Evolutionary conservation across 2,329 filamentous ascomycete species (phyloP), one percentile per base, ranked within the genome.

Genomic region (Emmonsia crescens): DNA sequence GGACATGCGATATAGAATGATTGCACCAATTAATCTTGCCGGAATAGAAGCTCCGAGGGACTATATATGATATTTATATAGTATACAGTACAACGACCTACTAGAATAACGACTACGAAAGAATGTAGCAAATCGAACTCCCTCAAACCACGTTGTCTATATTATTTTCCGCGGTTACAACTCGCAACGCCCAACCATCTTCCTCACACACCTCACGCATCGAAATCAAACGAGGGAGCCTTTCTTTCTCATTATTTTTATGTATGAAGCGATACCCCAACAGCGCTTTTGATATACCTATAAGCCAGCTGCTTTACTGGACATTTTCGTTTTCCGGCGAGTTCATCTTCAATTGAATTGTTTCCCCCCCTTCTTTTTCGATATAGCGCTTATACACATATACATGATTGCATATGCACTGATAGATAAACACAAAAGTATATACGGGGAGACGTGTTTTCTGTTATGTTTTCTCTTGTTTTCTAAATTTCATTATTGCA

Each of bases 221-320:
- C 40, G 55, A 57, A 31, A 46, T 46, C 6, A 21, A 33, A 57
- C 38, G 3, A 46, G 40, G 21, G 12, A 33, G 16, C 38, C 12
- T 14, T 29, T 5, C 10, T 8, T 57, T 24, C 14, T 46, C 40
- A 57, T 44, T 31, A 19, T n/a, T 57, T 56, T 31, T 27, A 5
- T 44, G 16, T 44, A 57, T 57, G 55, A 57, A 57, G 40, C 21
- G 40, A 57, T 57, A 57, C 55, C 55, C 55, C 16, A 57, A n/a
- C 6, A 31, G 29, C 27, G 36, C 29, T 3, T 44, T 57, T 29
- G 14, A 19, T 57, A 16, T 31, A 19, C n/a, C 14, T 57, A 27
- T 21, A 40, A 10, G 24, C 33, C 19, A 42, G 38, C 36, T 42
- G 24, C 14, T 57, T 42, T 42, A 27, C 36, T 44, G 44, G 36